phyloP scores from a whole-genome alignment of 202 grass and related monocot species.

The Elaeis oleifera region DNA sequence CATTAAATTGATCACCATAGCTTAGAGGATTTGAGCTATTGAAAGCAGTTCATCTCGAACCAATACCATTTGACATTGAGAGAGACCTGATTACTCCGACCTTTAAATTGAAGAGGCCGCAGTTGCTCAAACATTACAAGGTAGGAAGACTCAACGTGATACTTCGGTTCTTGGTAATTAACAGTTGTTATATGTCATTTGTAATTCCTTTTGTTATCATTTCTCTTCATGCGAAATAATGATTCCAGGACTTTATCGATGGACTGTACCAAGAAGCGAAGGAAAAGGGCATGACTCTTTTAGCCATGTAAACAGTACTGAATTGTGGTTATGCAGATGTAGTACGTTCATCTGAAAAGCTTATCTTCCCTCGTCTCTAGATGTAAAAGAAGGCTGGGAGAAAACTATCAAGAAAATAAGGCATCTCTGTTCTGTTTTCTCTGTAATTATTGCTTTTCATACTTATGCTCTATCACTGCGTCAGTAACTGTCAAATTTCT shows the following conservation, averaged over 20 bases:
- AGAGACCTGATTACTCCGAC: slow-evolving; percentile 86
- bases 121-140: slow-evolving; percentile 84
- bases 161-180: neutral
- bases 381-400: too few species aligned
- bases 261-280: slow-evolving; percentile 17
- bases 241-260: slow-evolving; percentile 19
- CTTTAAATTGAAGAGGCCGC: slow-evolving; percentile 88
- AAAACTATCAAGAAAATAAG: too few species aligned
- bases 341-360: too few species aligned
- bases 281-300: slow-evolving; percentile 2
- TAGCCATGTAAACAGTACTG: too few species aligned
- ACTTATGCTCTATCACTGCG: too few species aligned
- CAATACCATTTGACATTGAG: slow-evolving; percentile 73
- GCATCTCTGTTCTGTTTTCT: too few species aligned
- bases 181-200: too few species aligned
- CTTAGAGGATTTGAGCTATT: slow-evolving; percentile 93
- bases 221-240: neutral
- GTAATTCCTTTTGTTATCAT: neutral
- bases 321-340: too few species aligned
- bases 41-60: slow-evolving; percentile 66
- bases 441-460: too few species aligned
- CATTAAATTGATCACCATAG: slow-evolving; percentile 22
- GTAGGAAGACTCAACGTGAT: slow-evolving; percentile 18
- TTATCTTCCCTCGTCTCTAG: too few species aligned
- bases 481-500: too few species aligned